A percentile compares a stretch with the other conserved stretches of the same genome.
Evolutionary conservation across 139 green algal species (phyloP).

Genomic region (Volvox africanus): DNA sequence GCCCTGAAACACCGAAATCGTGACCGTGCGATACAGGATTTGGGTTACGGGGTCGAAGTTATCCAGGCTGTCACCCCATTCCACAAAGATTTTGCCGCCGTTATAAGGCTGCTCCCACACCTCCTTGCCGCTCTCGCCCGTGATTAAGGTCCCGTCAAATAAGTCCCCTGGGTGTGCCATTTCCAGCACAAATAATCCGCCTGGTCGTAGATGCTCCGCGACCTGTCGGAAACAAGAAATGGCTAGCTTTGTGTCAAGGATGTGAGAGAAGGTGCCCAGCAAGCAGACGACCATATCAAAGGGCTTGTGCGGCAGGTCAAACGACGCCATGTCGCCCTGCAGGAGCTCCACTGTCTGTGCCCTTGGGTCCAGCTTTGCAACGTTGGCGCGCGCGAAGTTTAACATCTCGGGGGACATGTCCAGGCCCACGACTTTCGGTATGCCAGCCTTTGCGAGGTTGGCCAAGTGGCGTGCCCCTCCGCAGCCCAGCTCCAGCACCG

Average conservation of each 20-base stretch:
- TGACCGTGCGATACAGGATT: constrained; percentile 65
- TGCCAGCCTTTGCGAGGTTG: constrained; percentile 51
- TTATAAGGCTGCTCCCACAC: constrained; percentile 67
- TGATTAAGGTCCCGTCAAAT: constrained; percentile 63
- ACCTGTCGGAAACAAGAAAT: constrained; percentile 25
- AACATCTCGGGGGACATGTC: constrained; percentile 59
- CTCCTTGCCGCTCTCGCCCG: constrained; percentile 56
- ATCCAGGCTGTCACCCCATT: constrained; percentile 73
- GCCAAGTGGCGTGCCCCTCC: constrained; percentile 59
- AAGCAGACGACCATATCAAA: constrained; percentile 64
- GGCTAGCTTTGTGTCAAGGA: constrained; percentile 55
- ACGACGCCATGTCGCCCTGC: constrained; percentile 59
- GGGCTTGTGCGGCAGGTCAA: constrained; percentile 32
- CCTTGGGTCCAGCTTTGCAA: constrained; percentile 2
- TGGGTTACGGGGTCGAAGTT: constrained; percentile 74
- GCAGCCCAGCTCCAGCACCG: constrained; percentile 65
- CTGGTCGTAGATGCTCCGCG: constrained; percentile 45
- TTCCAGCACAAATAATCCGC: constrained; percentile 61
- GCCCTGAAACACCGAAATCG: constrained; percentile 58
- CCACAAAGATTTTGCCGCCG: constrained; percentile 65
- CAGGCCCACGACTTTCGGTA: constrained; percentile 48
- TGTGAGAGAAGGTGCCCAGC: constrained; percentile 65
- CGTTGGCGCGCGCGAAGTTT: constrained; percentile 38
- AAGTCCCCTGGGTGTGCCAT: constrained; percentile 63
- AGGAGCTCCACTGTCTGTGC: constrained; percentile 30